These are phyloP conservation scores for Aureobasidium mangrovei DNA, from an alignment of 2,329 filamentous ascomycete genomes.

Conservation along the genomic window DNA sequence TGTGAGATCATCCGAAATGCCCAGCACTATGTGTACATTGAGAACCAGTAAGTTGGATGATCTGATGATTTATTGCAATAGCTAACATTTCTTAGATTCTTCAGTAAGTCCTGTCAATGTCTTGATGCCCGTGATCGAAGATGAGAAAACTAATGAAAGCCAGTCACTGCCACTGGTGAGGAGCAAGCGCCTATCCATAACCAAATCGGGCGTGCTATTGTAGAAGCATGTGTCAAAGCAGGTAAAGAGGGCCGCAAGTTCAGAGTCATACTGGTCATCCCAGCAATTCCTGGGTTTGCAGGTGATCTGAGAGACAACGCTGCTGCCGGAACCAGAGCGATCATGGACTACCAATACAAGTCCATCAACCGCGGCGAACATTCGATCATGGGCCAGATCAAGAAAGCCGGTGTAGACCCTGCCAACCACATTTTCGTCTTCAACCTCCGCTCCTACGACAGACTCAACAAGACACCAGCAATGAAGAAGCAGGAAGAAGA, in stretches of 20 bases:
- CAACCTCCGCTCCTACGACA: conserved; percentile 87
- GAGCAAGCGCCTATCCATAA: conserved; percentile 80
- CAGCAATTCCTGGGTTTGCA: conserved; percentile 86
- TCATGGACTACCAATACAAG: conserved; percentile 99
- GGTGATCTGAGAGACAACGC: conserved; percentile 79
- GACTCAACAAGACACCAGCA: conserved; percentile 71
- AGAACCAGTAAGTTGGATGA: conserved; percentile 57
- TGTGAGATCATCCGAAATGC: conserved; percentile 76
- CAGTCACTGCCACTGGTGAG: conserved; percentile 78
- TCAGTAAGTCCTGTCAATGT: conserved; percentile 46
- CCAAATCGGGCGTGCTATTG: conserved; percentile 77
- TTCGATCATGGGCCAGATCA: conserved; percentile 77
- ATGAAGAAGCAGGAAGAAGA: conserved; percentile 68
- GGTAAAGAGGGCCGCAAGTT: conserved; percentile 80
- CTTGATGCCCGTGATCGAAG: no score
- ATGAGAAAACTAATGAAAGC: background rate
- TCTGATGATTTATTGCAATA: no score
- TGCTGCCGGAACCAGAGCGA: conserved; percentile 78
- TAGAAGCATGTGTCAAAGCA: conserved; percentile 77
- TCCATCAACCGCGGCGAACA: conserved; percentile 86
- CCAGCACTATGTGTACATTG: conserved; percentile 91
- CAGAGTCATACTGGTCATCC: conserved; percentile 80
- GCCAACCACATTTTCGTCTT: conserved; percentile 82
- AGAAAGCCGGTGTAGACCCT: conserved; percentile 66
- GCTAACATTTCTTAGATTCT: conserved; percentile 47